Evolutionary conservation across 441 rosid genomes (phyloP).

Genomic region (Erysimum cheiri): DNA sequence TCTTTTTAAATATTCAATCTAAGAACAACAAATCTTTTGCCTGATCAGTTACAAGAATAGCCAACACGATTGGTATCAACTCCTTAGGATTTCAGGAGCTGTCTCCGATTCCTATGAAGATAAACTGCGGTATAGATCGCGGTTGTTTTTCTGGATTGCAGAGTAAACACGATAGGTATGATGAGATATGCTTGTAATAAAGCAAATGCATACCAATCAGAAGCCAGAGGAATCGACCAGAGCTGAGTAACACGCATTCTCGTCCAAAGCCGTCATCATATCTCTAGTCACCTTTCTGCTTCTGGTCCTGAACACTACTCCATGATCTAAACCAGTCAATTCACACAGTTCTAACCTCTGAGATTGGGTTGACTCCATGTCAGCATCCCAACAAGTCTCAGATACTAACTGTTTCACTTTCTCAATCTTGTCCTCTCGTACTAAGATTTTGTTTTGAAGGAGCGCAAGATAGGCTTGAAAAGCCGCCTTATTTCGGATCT

Average conservation of each 20-base stretch:
- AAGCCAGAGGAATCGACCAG: constrained; percentile 83
- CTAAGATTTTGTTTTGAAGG: constrained; percentile 60
- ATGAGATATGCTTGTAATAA: background rate
- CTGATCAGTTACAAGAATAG: too few relatives aligned
- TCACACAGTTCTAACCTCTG: constrained; percentile 58
- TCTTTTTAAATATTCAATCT: too few relatives aligned
- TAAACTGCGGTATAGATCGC: too few relatives aligned
- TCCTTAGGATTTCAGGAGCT: too few relatives aligned
- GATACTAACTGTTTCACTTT: constrained; percentile 67
- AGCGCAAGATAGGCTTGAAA: constrained; percentile 74
- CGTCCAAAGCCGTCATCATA: constrained; percentile 54
- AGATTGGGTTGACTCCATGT: constrained; percentile 55
- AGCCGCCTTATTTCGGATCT: constrained; percentile 86
- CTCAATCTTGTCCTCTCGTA: constrained; percentile 66
- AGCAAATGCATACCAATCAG: constrained; percentile 37
- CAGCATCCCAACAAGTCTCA: constrained; percentile 84
- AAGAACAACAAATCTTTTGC: too few relatives aligned
- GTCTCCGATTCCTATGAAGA: too few relatives aligned
- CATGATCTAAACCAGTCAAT: constrained; percentile 60
- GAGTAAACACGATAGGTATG: too few relatives aligned
- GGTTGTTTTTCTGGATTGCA: too few relatives aligned
- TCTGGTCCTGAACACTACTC: constrained; percentile 39
- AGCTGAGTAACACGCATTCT: constrained; percentile 85
- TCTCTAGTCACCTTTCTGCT: constrained; percentile 38
- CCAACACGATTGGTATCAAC: too few relatives aligned